Base-by-base conservation (phyloP, 345 rosid genomes). In the Citrus unshiu region DNA sequence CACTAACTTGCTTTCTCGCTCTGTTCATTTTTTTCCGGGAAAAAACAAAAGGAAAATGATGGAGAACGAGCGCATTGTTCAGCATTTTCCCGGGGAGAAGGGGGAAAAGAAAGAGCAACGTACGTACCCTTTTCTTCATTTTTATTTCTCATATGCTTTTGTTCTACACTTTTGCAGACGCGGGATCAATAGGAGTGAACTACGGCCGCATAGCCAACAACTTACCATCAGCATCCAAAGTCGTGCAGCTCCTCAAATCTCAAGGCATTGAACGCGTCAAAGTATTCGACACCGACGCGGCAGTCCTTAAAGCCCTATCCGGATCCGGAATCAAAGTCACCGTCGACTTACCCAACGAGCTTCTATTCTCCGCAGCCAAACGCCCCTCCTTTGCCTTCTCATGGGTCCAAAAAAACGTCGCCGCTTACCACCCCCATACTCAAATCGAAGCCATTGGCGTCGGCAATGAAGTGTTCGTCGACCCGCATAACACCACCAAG, bases 391-490 rank as follows among this genome's bases (percentile, higher is more conserved):
- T 86, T 76, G 93, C 97, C 57, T 72, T 75, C 54, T 32, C 81
- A 0, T 96, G 99, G 99, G 90, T 96, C n/a, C 77, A 93, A 68
- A 81, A 80, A 24, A 96, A 96, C 21, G 90, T 94, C 40, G 95
- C 88, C 5, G 91, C 86, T 58, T 91, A 92, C 81, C 82, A 89
- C 72, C 98, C 95, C 0, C 73, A 80, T 10, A 96, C 99, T 25
- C 83, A 89, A 70, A 91, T 96, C 84, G 98, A 93, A 86, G 91
- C 97, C 82, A 89, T 96, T 34, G 99, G 94, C 9, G 97, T 93
- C 0, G 99, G 99, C 0, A 96, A 96, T 70, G 99, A 96, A 80
- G 99, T 96, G 5, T 93, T 95, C 71, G 98, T 90, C 2, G 99
- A 96, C 75, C 70, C 97, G 8, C 92, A 83, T 80, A 90, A 93